Evolutionary conservation across 306 rosid genomes (phyloP).

Genomic region (Geum urbanum): DNA sequence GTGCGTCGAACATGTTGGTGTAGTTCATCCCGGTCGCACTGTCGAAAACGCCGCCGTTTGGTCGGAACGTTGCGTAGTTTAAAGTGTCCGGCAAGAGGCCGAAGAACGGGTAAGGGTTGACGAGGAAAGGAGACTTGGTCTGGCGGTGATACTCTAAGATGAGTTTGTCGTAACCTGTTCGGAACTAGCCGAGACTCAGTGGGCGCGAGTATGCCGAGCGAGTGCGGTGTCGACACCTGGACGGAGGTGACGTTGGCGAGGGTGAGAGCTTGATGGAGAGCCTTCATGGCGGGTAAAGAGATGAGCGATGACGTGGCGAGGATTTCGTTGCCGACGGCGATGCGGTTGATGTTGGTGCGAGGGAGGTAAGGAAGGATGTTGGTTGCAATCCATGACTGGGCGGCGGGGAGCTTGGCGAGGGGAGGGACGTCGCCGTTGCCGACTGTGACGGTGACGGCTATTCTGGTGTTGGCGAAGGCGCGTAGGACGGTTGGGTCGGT

Average conservation of each 20-base stretch:
- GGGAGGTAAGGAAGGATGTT: conserved; percentile 61
- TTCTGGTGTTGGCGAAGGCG: conserved; percentile 59
- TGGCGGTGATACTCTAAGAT: conserved; percentile 54
- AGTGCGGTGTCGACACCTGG: conserved; percentile 66
- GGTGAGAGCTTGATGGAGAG: conserved; percentile 46
- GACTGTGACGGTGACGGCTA: conserved; percentile 56
- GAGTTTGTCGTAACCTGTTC: conserved; percentile 65
- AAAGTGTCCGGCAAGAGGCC: conserved; percentile 36
- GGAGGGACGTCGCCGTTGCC: conserved; percentile 61
- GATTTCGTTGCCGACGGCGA: conserved; percentile 84
- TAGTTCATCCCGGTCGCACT: conserved; percentile 45
- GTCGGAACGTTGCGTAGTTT: conserved; percentile 59
- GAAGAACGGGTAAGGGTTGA: conserved; percentile 86
- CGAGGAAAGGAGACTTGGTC: conserved; percentile 63
- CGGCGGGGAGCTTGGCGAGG: conserved; percentile 51
- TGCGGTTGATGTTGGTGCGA: conserved; percentile 43
- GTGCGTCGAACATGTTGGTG: conserved; percentile 90
- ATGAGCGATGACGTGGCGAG: conserved; percentile 74
- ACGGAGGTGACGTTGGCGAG: conserved; percentile 46
- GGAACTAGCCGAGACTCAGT: conserved; percentile 62
- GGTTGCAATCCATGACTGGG: conserved; percentile 55
- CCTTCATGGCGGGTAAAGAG: conserved; percentile 70
- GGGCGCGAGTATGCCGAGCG: conserved; percentile 70
- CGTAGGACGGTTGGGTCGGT: conserved; percentile 59
- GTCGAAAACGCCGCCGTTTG: conserved; percentile 76